Evolutionary conservation across 202 grass and related monocot species (phyloP).

Genomic region (Carex sylvatica): DNA sequence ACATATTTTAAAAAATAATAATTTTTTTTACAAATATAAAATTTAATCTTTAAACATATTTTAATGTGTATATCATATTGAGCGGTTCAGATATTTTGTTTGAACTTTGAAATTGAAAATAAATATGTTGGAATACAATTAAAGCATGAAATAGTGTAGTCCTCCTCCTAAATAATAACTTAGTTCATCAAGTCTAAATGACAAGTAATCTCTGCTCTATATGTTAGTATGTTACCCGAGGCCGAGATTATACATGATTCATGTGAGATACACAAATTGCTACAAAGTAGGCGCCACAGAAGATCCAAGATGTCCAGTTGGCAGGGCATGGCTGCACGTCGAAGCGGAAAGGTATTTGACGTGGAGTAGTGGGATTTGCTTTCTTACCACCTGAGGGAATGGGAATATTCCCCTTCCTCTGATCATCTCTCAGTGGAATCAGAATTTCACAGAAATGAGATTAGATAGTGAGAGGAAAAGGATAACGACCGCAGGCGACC

Average conservation of each 20-base stretch:
- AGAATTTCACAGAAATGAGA: conserved; percentile 4
- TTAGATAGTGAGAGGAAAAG: background rate
- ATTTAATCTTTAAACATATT: too few relatives aligned
- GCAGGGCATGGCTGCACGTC: background rate
- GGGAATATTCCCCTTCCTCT: background rate
- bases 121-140: too few relatives aligned
- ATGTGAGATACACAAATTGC: background rate
- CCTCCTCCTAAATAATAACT: too few relatives aligned
- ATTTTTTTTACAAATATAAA: too few relatives aligned
- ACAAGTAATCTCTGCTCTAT: too few relatives aligned
- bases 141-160: too few relatives aligned
- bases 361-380: conserved; percentile 25
- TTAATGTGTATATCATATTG: too few relatives aligned
- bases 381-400: background rate
- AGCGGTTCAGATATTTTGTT: too few relatives aligned
- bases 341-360: conserved; percentile 4
- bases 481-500: background rate
- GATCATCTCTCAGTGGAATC: background rate
- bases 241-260: background rate
- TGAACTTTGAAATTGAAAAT: too few relatives aligned
- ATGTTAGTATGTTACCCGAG: too few relatives aligned
- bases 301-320: background rate
- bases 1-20: too few relatives aligned
- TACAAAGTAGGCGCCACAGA: background rate
- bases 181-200: too few relatives aligned